Evolutionary conservation across 371 early-diverging fungal species (phyloP), one percentile per base, ranked within the genome.

Genomic region (Amoeboradix gromovi): DNA sequence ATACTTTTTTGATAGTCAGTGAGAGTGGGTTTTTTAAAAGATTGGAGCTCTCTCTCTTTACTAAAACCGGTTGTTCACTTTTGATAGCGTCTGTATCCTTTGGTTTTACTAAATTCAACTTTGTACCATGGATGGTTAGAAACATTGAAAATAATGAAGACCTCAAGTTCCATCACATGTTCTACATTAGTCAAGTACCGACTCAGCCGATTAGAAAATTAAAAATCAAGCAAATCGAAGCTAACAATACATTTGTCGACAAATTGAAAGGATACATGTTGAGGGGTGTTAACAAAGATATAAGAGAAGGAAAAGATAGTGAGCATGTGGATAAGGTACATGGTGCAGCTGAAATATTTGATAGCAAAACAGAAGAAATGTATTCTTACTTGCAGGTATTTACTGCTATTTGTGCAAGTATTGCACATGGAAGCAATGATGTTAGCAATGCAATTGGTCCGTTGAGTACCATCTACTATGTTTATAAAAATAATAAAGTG

Each of bases 391-490:
- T 91, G 31, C 91, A 91, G 75, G 81, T 91, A 72, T 73, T 87
- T 68, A 88, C 91, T 5, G 86, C 91, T n/a, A 80, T 83, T 71
- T 82, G 87, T 69, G 84, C 88, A 28, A 90, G 89, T 66, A 89
- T 91, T 76, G 83, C 88, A 66, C 91, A 91, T 77, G 91, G 91
- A 68, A 84, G 87, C 66, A 91, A 90, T 75, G 91, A 91, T 75
- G 88, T 91, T 2, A 83, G 89, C 28, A 91, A 91, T 72, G 89
- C 88, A 31, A 81, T 89, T 68, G 91, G 91, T n/a, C 91, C 91
- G 0, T 72, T 89, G 30, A 76, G 86, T 0, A 75, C 81, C 32
- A 84, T 90, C 31, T 87, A 78, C 74, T 78, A 79, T 68, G 79
- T 87, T 68, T 90, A 87, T 85, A 69, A 74, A 32, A 77, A 77